Percentiles rank a stretch among this genome's conserved stretches.
Conservation (phyloP, 176 grass and related monocot species). For the Triticum urartu region DNA sequence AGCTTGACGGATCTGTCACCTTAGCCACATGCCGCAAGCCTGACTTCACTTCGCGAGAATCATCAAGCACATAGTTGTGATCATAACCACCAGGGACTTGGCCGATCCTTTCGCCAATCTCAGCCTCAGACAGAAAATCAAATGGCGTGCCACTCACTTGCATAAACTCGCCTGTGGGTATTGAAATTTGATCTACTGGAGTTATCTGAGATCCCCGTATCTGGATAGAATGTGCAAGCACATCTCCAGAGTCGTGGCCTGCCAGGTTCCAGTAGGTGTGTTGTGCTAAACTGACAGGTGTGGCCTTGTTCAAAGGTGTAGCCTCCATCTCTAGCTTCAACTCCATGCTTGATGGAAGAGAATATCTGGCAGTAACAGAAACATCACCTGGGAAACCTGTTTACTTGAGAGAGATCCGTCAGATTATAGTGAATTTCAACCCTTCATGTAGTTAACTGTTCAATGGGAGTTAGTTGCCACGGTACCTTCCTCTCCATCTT, state of each 20-base stretch:
- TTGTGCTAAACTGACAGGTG: slow-evolving; percentile 79
- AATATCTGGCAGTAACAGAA: slow-evolving; percentile 68
- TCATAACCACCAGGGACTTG: slow-evolving; percentile 56
- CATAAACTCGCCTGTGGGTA: slow-evolving; percentile 81
- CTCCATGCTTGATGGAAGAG: slow-evolving; percentile 44
- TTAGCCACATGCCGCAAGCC: slow-evolving; percentile 61
- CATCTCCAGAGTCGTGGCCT: slow-evolving; percentile 64
- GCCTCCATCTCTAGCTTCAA: slow-evolving; percentile 88
- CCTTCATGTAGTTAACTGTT: neutral
- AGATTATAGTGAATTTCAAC: neutral
- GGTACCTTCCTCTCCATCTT: slow-evolving; percentile 90
- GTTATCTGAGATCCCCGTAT: slow-evolving; percentile 73
- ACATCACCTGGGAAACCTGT: slow-evolving; percentile 84
- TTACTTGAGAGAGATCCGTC: slow-evolving; percentile 10
- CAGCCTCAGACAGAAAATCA: slow-evolving; percentile 52
- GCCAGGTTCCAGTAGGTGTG: slow-evolving; percentile 95
- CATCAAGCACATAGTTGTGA: slow-evolving; percentile 61
- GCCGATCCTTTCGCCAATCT: slow-evolving; percentile 54
- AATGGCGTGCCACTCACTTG: slow-evolving; percentile 59
- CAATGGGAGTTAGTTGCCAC: neutral
- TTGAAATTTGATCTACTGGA: slow-evolving; percentile 57
- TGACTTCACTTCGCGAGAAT: slow-evolving; percentile 47
- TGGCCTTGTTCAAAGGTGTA: slow-evolving; percentile 61
- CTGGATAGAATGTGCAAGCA: slow-evolving; percentile 61
- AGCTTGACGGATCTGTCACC: slow-evolving; percentile 57